Base-by-base conservation (phyloP, 2,329 filamentous ascomycete species). In the Claviceps spartinae region DNA sequence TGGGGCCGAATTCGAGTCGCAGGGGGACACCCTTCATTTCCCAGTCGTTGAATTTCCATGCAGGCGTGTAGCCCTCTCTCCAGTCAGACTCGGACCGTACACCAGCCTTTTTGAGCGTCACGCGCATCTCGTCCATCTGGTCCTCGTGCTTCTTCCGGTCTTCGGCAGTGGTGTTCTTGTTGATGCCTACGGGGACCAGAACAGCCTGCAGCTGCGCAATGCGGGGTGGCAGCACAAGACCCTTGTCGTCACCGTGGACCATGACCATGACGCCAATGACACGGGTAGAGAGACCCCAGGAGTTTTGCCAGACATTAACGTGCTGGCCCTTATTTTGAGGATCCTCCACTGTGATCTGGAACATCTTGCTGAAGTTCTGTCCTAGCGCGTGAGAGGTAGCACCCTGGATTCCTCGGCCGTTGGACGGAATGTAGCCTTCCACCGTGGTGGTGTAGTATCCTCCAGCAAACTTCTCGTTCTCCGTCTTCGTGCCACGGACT, bases 321-420 rank as follows among this genome's bases (percentile, higher is more conserved):
- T 88, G 83, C 60, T 83, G 78, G 58, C 86, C 86, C 71, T 87
- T 85, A 67, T 93, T 78, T 54, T 76, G 75, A 24, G 93, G 93
- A 64, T 98, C 90, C 69, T 98, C 91, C 34, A 98, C 88, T 0
- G 86, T 95, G 67, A 98, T 97, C 68, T 93, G 86, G 67, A 97
- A 98, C 90, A 98, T 98, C 72, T 94, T 96, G 68, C 85, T 90
- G 72, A 98, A 98, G 73, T 98, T 96, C 72, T 98, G 93, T 50
- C 93, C 93, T 8, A 98, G 77, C 62, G 83, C 88, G 74, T 98
- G 93, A 50, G 88, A 95, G 42, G 93, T 98, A 50, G 83, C 93
- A 58, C 90, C 93, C 72, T 98, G 93, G 55, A 98, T 97, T 67
- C 93, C 93, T 65, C 93, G 86, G 24, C 93, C 93, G 58, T 94